phyloP scores from a whole-genome alignment of 2,329 filamentous ascomycete species.

The Ophiostoma australiae region DNA sequence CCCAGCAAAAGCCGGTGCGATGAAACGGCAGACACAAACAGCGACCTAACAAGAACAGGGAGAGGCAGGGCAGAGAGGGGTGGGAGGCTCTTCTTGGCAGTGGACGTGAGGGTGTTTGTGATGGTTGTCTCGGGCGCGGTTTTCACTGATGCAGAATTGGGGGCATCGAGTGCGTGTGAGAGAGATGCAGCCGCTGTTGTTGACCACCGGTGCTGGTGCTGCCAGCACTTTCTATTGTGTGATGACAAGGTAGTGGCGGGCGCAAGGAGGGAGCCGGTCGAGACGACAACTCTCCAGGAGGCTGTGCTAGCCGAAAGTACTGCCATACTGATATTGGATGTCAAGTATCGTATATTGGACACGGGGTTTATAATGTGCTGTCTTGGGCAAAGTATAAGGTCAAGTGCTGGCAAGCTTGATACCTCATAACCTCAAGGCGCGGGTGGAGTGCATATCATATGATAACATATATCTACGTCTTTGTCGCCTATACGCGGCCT shows the following conservation, averaged over 20 bases:
- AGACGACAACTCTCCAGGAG: not conserved
- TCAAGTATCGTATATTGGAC: too few species aligned
- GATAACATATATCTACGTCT: not conserved
- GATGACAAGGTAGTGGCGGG: not conserved
- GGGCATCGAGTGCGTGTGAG: not conserved
- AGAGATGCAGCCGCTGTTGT: not conserved
- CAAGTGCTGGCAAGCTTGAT: not conserved
- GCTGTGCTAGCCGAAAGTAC: not conserved
- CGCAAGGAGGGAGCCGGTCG: not conserved
- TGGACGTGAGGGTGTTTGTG: not conserved
- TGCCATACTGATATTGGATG: not conserved
- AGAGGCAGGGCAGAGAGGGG: conserved; percentile 2
- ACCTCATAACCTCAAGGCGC: not conserved
- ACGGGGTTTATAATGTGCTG: too few species aligned
- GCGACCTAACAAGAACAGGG: conserved; percentile 7
- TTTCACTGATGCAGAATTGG: not conserved
- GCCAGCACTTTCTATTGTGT: not conserved
- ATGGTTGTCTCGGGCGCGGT: not conserved
- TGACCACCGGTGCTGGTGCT: not conserved
- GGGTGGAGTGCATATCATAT: not conserved
- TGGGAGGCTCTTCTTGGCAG: not conserved
- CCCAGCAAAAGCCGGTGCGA: not conserved
- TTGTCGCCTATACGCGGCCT: not conserved
- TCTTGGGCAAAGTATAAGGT: not conserved
- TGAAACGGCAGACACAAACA: not conserved